These are phyloP conservation scores for Hevea brasiliensis DNA, from an alignment of 345 rosid species.

Conservation along the genomic window DNA sequence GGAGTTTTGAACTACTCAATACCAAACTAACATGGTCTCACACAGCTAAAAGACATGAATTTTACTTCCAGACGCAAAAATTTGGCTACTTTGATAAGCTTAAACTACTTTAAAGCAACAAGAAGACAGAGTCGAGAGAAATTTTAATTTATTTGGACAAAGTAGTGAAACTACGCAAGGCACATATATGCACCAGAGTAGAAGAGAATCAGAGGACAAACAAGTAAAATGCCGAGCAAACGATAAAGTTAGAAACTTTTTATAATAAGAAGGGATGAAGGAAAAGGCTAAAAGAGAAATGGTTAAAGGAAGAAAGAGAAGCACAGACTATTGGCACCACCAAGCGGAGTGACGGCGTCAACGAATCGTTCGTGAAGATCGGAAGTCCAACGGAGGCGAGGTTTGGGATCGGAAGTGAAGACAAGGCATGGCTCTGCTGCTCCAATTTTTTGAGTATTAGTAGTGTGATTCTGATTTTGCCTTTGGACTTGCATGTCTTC, in stretches of 20 bases:
- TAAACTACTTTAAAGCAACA: neutral
- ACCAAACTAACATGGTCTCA: neutral
- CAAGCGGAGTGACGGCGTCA: conserved; percentile 86
- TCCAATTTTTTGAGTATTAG: conserved; percentile 5
- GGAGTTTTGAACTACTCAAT: neutral
- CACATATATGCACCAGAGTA: neutral
- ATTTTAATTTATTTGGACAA: neutral
- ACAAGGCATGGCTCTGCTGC: conserved; percentile 63
- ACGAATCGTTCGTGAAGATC: conserved; percentile 91
- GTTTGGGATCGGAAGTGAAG: conserved; percentile 87
- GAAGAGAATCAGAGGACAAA: neutral
- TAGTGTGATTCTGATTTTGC: conserved; percentile 1
- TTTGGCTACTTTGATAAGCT: neutral
- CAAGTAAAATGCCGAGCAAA: neutral
- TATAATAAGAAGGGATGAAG: neutral
- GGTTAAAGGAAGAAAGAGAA: too few species aligned
- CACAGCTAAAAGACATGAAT: neutral
- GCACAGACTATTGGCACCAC: too few species aligned
- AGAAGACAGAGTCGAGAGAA: neutral
- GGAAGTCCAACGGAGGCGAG: conserved; percentile 87
- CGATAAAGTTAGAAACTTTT: neutral
- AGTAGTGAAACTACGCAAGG: neutral
- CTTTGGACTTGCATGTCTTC: conserved; percentile 7
- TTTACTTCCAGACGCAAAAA: neutral
- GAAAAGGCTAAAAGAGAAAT: conserved; percentile 57